Evolutionary conservation across 352 stramenopile species (phyloP), one percentile per base, ranked within the genome.

Genomic region (Pythium myriotylum): DNA sequence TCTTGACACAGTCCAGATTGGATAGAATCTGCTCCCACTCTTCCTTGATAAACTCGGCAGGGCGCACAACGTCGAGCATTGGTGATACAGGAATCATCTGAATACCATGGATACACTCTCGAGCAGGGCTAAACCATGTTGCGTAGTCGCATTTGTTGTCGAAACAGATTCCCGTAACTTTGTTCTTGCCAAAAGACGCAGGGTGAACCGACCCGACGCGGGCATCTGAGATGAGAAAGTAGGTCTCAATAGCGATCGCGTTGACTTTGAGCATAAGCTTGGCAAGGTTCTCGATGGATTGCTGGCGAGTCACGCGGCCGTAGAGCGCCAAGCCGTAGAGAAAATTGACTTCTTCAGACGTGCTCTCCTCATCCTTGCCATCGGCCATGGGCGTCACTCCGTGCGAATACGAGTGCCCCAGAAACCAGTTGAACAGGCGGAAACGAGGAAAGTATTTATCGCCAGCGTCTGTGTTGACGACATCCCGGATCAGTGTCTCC

Each of bases 91-190:
- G 74, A n/a, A 83, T 61, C 82, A 92, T 92, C 54, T 92, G 82
- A 29, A 92, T 90, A 24, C 82, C 82, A 43, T 92, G 82, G 59
- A 92, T 92, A 27, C 74, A 84, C n/a, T 92, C 80, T 26, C 74
- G 70, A 26, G 81, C 68, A 12, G 83, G 64, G 26, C 77, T 73
- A 63, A 90, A 92, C 79, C 79, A 92, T 41, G 84, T 91, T 26
- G 80, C 77, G 66, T 92, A 92, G 68, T 80, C 79, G 3, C 54
- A 66, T 37, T 72, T 72, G 59, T 72, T 72, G 50, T 72, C 65
- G 48, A 72, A 72, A 42, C 59, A 72, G 45, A 72, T 72, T 12
- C 65, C 65, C 13, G 65, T 72, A 22, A 79, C 77, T 54, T 89
- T 87, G 69, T 90, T 92, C 57, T 89, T 82, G 45, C 84, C 84